These are phyloP conservation scores for Wickerhamomyces silvicola DNA, from an alignment of 805 yeast species.

Conservation along the genomic window DNA sequence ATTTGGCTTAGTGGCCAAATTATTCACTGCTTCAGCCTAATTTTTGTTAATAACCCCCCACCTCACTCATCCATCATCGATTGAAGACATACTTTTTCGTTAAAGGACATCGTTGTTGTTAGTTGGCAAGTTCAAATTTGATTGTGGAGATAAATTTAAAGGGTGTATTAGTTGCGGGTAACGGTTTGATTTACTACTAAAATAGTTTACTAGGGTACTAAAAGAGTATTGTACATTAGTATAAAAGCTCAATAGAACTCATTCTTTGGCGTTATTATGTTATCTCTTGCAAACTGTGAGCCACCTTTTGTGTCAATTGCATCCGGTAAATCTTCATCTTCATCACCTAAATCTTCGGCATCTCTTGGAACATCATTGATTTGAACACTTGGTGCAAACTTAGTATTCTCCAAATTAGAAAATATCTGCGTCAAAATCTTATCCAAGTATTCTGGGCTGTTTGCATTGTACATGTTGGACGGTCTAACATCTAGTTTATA, in stretches of 20 bases:
- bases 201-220: too few species aligned
- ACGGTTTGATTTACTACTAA: too few species aligned
- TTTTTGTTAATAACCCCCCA: constrained; percentile 3
- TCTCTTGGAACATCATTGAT: constrained; percentile 85
- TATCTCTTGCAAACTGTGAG: constrained; percentile 77
- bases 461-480: constrained; percentile 94
- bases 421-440: constrained; percentile 74
- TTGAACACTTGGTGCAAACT: constrained; percentile 96
- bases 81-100: too few species aligned
- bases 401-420: constrained; percentile 78
- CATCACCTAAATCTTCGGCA: constrained; percentile 80
- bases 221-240: too few species aligned
- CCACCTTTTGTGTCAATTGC: constrained; percentile 92
- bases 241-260: constrained; percentile 79
- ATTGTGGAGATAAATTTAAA: too few species aligned
- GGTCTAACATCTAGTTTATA: constrained; percentile 92
- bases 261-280: constrained; percentile 57
- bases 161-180: too few species aligned
- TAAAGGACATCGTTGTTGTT: too few species aligned
- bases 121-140: too few species aligned
- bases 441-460: constrained; percentile 85
- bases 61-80: too few species aligned
- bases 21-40: constrained; percentile 76
- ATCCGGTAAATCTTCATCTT: constrained; percentile 71
- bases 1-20: constrained; percentile 67